Evolutionary conservation across 495 filamentous ascomycete species (phyloP), one percentile per base, ranked within the genome.

Genomic region (Trypethelium eluteriae): DNA sequence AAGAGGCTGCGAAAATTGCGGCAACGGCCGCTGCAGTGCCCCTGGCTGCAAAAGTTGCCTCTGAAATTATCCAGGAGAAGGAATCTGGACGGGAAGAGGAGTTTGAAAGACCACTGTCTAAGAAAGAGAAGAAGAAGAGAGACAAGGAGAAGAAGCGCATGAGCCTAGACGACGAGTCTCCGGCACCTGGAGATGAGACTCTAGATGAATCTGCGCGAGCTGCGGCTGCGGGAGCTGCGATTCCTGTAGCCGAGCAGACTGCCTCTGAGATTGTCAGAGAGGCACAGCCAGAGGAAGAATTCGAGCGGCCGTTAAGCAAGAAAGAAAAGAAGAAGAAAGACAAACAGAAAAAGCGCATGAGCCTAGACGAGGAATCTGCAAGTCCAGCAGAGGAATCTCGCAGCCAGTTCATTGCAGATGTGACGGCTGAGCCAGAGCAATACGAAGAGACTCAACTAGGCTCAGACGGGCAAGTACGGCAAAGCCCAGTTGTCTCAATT

Each of bases 41-140:
- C 36, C 4, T 59, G 7, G 53, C 53, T 36, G 53, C 53, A 7
- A 11, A 59, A 10, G 14, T 59, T 35, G 53, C 53, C 4, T 59
- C 53, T 3, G 53, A 59, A 7, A 35, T 59, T 36, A 59, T 59
- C 53, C 34, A 65, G 35, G 49, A 66, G 50, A 38, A 44, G 39
- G 38, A 66, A 39, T 35, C 14, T 35, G 65, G 63, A 35, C 44
- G 39, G 39, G 63, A 68, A 25, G 44, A 38, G 4, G 50, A 9
- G n/a, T 70, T 67, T 63, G 66, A 70, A 35, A 41, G 66, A 3
- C 68, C 66, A n/a, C 53, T 68, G 16, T 69, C 61, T 65, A 73
- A 73, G 69, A 70, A 70, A 41, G 69, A 69, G 12, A 66, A 69
- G 64, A 66, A 67, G 64, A 71, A 71, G 56, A 32, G 47, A 18